Base-by-base conservation (phyloP, 2,329 filamentous ascomycete species). In the Gnomoniopsis smithogilvyi region DNA sequence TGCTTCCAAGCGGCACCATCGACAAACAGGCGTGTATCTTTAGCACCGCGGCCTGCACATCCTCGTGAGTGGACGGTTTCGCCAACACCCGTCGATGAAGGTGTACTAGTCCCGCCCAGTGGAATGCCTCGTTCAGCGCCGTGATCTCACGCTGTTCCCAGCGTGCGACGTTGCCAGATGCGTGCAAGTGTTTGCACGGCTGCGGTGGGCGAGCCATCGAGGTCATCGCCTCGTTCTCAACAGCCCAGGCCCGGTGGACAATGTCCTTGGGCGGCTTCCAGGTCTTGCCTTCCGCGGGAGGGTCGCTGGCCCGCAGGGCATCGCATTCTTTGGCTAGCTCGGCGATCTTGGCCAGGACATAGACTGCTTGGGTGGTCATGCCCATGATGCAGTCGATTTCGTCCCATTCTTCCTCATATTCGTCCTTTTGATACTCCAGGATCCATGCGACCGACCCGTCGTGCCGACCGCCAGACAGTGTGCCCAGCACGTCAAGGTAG, bases 381-480 rank as follows among this genome's bases (percentile, higher is more conserved):
- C 90, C 90, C 67, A 91, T 86, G 62, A 93, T 87, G 72, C 90
- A 95, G 73, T 92, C 91, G 59, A 93, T 91, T 60, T 88, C 88
- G 63, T 88, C 81, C 56, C 56, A 61, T 12, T 85, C 81, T 48
- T 80, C 78, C 36, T 83, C 78, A 3, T 75, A 77, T 59, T 81
- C 80, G 61, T 84, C 81, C 12, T 79, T 71, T 36, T 73, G 72
- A 63, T 78, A 74, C 65, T 79, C 78, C 72, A 83, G 71, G 76
- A 85, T 69, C 78, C 78, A 72, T 63, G 77, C 65, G 56, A 74
- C 78, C 10, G 84, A 74, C 0, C 36, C 79, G 79, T 36, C 77
- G 77, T 51, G 76, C 49, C 69, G 77, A 11, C 82, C 81, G 17
- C 89, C 89, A 56, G 77, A 87, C 26, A 96, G 77, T 46, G 85